Evolutionary conservation across 2,329 filamentous ascomycete genomes (phyloP).

Genomic region (Fusarium beomiforme): DNA sequence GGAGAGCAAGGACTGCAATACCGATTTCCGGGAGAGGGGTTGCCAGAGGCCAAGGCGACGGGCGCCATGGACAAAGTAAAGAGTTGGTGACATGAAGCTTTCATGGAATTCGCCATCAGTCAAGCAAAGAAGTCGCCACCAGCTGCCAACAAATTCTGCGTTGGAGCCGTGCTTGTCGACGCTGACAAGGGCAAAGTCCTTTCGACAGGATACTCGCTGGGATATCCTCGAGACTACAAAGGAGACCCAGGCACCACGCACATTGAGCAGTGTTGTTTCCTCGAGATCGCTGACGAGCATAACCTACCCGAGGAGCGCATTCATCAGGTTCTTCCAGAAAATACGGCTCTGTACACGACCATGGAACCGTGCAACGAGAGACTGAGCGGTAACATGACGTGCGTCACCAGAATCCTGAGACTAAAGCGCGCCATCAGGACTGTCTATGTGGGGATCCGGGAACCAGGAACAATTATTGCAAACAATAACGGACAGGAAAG

Average conservation of each 20-base stretch:
- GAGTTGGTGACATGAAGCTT: constrained; percentile 49
- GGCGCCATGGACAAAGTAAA: too few species aligned
- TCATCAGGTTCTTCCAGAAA: constrained; percentile 48
- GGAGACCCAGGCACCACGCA: constrained; percentile 53
- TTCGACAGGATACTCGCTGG: constrained; percentile 55
- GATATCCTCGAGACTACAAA: constrained; percentile 49
- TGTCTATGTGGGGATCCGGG: constrained; percentile 52
- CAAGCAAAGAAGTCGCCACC: constrained; percentile 51
- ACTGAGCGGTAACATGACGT: constrained; percentile 52
- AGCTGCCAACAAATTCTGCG: constrained; percentile 52
- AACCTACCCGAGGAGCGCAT: constrained; percentile 49
- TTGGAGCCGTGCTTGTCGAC: constrained; percentile 54
- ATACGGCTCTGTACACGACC: constrained; percentile 56
- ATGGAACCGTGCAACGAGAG: constrained; percentile 58
- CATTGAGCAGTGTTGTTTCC: constrained; percentile 56
- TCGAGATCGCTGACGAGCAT: constrained; percentile 53
- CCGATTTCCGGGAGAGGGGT: too few species aligned
- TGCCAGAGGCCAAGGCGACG: too few species aligned
- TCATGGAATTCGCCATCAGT: constrained; percentile 52
- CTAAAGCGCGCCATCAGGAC: constrained; percentile 47
- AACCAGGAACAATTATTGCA: constrained; percentile 51
- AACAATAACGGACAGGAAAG: constrained; percentile 45
- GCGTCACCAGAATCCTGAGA: constrained; percentile 49
- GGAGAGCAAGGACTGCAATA: too few species aligned
- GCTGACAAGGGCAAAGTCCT: constrained; percentile 49